Base-by-base conservation (phyloP, 2,329 filamentous ascomycete species). In the Tricladium varicosporioides region DNA sequence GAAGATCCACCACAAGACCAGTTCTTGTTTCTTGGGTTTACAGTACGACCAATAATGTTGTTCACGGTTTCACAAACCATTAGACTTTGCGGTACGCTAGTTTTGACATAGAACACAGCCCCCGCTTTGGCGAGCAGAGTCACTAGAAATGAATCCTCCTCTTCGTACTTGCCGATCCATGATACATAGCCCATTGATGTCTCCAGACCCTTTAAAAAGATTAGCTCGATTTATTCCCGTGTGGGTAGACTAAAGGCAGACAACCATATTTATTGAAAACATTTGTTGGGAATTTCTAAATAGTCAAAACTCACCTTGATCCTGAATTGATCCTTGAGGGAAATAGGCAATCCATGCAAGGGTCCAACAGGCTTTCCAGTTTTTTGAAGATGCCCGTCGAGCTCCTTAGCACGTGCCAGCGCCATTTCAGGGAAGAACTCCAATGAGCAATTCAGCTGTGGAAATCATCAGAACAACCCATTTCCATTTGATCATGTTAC, bases 41-140 rank as follows among this genome's bases (percentile, higher is more conserved):
- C 58, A 0, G 71, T 73, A 10, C 73, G 66, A 2, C 75, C 74
- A 43, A 75, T 74, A 11, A 77, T 64, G 61, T 76, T 75, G 54
- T 76, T 76, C 11, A 72, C 58, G 1, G 70, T 72, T 33, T 76
- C 74, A 13, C 65, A 65, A 47, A 68, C 62, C 61, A 66, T 69
- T 32, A 69, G 53, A n/a, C 53, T 64, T 43, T 65, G 64, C 4
- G 67, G 92, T 86, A 32, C 92, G 91, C 92, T 93, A 0, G 92
- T 97, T 78, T 97, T 97, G 64, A 92, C 91, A 70, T 95, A 96
- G 0, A 92, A 92, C 1, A 96, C 81, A 0, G 92, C 91, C 18
- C 92, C 89, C 18, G 50, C 45, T 31, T 53, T 53, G 16, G 32
- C 16, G 11, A 3, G 90, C 89, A 94, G 50, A 95, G 78, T 33